Base-by-base conservation (phyloP, 768 basidiomycete genomes). In the Rhizopogon roseolus region DNA sequence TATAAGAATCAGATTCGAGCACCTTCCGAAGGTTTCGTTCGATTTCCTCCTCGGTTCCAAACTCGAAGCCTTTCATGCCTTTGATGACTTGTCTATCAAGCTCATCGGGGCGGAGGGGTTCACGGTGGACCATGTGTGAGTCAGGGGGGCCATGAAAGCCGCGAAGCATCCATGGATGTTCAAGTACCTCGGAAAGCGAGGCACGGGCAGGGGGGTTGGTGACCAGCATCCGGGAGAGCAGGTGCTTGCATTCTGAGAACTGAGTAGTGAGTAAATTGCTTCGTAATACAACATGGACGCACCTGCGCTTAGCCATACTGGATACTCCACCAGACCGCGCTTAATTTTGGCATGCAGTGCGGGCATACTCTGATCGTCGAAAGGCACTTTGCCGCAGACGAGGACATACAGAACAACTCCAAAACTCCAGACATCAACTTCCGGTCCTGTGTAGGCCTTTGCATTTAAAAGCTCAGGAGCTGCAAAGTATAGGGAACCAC, bases 351-450 rank as follows among this genome's bases (percentile, higher is more conserved):
- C 97, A 67, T 98, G 97, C 50, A 99, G 74, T 0, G 97, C 97
- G 2, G 97, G 96, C 97, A 98, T 99, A 66, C 89, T 94, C 71
- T 98, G 93, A 67, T 99, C 97, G 63, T 99, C 97, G 66, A 99
- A 98, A 0, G 97, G 96, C 3, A 99, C 97, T 72, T 97, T 98
- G 45, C 97, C 97, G 66, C 96, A 99, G 0, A 99, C 95, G 49
- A 99, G 80, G 17, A 97, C 94, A 63, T 98, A 98, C 25, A 99
- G 81, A 6, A 99, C 97, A 59, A 99, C 95, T 9, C 97, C 96
- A 60, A 99, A 98, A 65, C 92, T 94, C 97, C 97, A 99, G 4
- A 99, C 87, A 63, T 98, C 97, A 54, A 98, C 97, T 68, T 98
- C 96, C 13, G 97, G 97, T 0, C 97, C 96, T 0, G 91, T 93